Evolutionary conservation across 768 basidiomycete species (phyloP).

Genomic region (Phanerodontia chrysosporium): DNA sequence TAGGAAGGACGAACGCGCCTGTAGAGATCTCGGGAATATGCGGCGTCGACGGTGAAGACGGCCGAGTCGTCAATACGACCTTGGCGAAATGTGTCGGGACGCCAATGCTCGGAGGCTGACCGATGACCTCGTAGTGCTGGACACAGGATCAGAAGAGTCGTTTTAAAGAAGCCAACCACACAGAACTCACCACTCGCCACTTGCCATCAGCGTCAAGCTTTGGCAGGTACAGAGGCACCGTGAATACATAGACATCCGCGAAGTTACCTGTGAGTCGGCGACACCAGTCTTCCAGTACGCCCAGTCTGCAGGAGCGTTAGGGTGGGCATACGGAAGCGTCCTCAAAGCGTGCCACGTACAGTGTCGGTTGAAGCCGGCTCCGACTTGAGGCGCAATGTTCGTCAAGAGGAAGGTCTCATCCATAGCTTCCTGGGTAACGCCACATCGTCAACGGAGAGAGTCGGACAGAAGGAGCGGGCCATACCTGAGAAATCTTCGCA

Average conservation of each 20-base stretch:
- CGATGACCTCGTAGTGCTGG: constrained; percentile 93
- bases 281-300: constrained; percentile 97
- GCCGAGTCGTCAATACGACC: constrained; percentile 78
- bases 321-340: neutral
- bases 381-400: constrained; percentile 98
- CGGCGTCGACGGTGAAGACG: constrained; percentile 68
- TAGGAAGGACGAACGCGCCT: constrained; percentile 95
- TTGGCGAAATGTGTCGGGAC: constrained; percentile 99
- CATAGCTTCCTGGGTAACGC: constrained; percentile 69
- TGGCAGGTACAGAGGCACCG: constrained; percentile 94
- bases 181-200: constrained; percentile 81
- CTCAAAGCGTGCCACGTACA: constrained; percentile 47
- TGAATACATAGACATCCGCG: constrained; percentile 95
- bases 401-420: constrained; percentile 92
- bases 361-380: constrained; percentile 94
- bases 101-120: constrained; percentile 80
- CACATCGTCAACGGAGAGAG: neutral
- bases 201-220: constrained; percentile 83
- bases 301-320: constrained; percentile 62
- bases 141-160: constrained; percentile 1
- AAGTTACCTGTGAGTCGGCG: constrained; percentile 82
- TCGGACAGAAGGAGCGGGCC: neutral
- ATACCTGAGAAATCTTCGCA: constrained; percentile 81
- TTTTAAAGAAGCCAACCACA: neutral
- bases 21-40: constrained; percentile 72